Conservation (phyloP, 2,329 filamentous ascomycete genomes). For the Plectosphaerella sp. region DNA sequence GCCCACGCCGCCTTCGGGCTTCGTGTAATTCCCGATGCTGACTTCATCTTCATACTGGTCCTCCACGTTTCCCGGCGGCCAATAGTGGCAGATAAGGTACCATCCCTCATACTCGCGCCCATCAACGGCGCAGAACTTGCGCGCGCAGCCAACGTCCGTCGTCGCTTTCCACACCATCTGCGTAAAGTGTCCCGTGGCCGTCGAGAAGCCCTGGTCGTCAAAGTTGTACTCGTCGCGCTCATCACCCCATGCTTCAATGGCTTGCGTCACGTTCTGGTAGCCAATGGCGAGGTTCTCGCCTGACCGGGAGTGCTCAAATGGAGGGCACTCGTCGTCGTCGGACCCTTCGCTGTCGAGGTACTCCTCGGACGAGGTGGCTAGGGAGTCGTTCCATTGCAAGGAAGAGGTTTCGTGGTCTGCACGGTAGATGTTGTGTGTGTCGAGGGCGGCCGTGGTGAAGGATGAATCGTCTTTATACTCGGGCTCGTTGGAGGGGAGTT, state of each 20-base stretch:
- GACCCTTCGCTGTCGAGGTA: constrained; percentile 36
- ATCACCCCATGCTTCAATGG: constrained; percentile 63
- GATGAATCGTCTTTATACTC: constrained; percentile 25
- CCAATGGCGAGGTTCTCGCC: constrained; percentile 74
- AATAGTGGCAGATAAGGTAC: constrained; percentile 69
- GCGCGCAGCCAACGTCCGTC: constrained; percentile 51
- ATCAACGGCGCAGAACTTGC: constrained; percentile 13
- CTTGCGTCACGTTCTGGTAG: constrained; percentile 52
- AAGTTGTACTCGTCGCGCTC: constrained; percentile 59
- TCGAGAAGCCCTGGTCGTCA: constrained; percentile 46
- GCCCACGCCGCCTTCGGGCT: constrained; percentile 1
- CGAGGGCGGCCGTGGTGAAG: constrained; percentile 54
- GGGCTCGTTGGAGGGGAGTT: constrained; percentile 8
- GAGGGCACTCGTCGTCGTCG: constrained; percentile 23
- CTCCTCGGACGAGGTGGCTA: constrained; percentile 47
- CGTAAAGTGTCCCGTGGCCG: constrained; percentile 66
- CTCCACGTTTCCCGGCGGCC: constrained; percentile 59
- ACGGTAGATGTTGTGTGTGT: constrained; percentile 64
- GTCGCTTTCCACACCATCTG: constrained; percentile 68
- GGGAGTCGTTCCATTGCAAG: constrained; percentile 61
- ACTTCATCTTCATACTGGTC: constrained; percentile 39
- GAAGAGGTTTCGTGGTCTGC: constrained; percentile 53
- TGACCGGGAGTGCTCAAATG: constrained; percentile 43
- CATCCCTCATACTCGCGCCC: constrained; percentile 37
- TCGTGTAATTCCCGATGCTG: background rate